Percentiles rank a stretch among this genome's conserved stretches.
Conservation (phyloP, 2,329 filamentous ascomycete genomes). For the Verticillium tricorpus region DNA sequence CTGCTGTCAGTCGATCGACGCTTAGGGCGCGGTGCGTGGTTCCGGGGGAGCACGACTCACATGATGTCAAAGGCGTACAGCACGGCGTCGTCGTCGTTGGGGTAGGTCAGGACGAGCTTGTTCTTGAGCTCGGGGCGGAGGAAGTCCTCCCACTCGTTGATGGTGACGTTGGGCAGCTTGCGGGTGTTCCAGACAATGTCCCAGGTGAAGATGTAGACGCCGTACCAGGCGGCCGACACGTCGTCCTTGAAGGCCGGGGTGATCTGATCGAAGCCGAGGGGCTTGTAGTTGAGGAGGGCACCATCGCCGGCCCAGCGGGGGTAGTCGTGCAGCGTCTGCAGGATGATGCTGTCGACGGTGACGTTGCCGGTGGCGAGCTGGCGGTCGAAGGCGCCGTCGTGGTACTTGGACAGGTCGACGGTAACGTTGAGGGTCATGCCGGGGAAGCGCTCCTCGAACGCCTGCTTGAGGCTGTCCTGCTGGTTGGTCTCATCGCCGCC, state of each 20-base stretch:
- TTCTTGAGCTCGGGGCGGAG: conserved; percentile 45
- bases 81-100: conserved; percentile 54
- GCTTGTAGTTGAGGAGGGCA: conserved; percentile 43
- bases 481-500: conserved; percentile 40
- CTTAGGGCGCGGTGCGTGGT: not conserved
- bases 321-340: conserved; percentile 49
- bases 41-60: conserved; percentile 22
- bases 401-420: conserved; percentile 52
- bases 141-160: conserved; percentile 36
- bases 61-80: conserved; percentile 45
- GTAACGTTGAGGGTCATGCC: conserved; percentile 47
- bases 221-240: conserved; percentile 34
- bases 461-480: conserved; percentile 32
- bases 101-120: conserved; percentile 49
- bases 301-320: conserved; percentile 45
- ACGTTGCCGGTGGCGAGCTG: conserved; percentile 33
- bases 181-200: conserved; percentile 29
- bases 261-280: conserved; percentile 39
- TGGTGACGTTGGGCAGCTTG: conserved; percentile 24
- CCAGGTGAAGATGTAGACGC: conserved; percentile 32
- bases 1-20: not conserved
- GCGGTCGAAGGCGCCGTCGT: conserved; percentile 40
- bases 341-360: conserved; percentile 38
- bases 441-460: conserved; percentile 43
- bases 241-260: conserved; percentile 34